Evolutionary conservation across 139 green algal genomes (phyloP).

Genomic region (Chlorokybus atmophyticus): DNA sequence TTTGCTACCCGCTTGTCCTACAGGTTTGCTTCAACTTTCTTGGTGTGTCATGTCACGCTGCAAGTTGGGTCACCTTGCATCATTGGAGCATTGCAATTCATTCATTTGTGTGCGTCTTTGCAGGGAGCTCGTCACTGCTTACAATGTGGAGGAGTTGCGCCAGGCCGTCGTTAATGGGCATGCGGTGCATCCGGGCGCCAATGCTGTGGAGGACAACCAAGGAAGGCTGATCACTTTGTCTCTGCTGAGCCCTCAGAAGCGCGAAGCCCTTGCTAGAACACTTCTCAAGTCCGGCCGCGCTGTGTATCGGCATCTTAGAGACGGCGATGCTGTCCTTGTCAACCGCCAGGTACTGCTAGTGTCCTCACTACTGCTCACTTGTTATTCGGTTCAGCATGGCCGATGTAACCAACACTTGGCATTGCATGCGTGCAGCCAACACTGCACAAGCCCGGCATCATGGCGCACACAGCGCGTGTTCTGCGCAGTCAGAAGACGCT

Average conservation of each 20-base stretch:
- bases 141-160: constrained; percentile 69
- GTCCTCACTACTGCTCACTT: too few species aligned
- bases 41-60: background rate
- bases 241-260: constrained; percentile 28
- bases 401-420: too few species aligned
- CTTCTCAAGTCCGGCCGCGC: constrained; percentile 42
- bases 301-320: constrained; percentile 78
- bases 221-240: constrained; percentile 54
- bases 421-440: constrained; percentile 57
- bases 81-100: background rate
- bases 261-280: constrained; percentile 62
- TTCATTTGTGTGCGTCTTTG: background rate
- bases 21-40: constrained; percentile 24
- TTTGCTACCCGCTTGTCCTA: constrained; percentile 86
- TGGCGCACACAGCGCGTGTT: constrained; percentile 45
- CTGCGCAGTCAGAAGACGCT: constrained; percentile 85
- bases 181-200: constrained; percentile 63
- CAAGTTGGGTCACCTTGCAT: background rate
- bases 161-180: constrained; percentile 59
- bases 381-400: too few species aligned
- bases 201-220: constrained; percentile 88
- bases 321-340: constrained; percentile 92
- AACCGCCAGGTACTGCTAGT: constrained; percentile 83
- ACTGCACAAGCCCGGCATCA: constrained; percentile 86
- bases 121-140: constrained; percentile 58